A percentile compares a stretch with the other conserved stretches of the same genome.
phyloP scores from a whole-genome alignment of 306 rosid species.

The Prosopis cineraria region DNA sequence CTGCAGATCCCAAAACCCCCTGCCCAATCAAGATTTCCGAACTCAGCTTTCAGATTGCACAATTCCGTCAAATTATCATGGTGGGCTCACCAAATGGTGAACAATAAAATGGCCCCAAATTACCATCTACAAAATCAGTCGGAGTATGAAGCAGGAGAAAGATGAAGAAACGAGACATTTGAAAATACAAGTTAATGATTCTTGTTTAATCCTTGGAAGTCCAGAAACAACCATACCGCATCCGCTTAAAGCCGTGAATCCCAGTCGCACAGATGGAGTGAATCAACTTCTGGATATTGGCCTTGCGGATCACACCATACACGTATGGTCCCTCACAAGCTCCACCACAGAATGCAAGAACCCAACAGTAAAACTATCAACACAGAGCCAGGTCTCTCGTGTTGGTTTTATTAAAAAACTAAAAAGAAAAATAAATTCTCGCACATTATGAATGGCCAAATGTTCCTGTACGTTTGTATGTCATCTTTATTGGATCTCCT shows the following conservation, averaged over 20 bases:
- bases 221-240: not conserved
- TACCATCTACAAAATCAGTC: not conserved
- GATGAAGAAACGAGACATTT: constrained; percentile 2
- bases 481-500: not conserved
- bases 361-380: not conserved
- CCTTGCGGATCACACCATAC: not conserved
- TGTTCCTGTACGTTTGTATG: not conserved
- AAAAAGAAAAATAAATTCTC: not conserved
- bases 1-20: not conserved
- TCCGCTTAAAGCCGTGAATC: not conserved
- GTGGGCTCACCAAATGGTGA: not conserved
- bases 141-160: not conserved
- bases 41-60: not conserved
- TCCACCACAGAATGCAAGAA: not conserved
- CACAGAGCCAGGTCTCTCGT: not conserved
- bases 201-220: not conserved
- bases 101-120: not conserved
- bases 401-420: not conserved
- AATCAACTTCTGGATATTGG: not conserved
- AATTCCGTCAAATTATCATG: not conserved
- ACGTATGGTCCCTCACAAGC: not conserved
- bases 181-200: not conserved
- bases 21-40: not conserved
- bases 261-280: not conserved
- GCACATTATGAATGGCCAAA: too few species aligned